Conservation (phyloP, 805 yeast genomes). For the Yarrowia divulgata region DNA sequence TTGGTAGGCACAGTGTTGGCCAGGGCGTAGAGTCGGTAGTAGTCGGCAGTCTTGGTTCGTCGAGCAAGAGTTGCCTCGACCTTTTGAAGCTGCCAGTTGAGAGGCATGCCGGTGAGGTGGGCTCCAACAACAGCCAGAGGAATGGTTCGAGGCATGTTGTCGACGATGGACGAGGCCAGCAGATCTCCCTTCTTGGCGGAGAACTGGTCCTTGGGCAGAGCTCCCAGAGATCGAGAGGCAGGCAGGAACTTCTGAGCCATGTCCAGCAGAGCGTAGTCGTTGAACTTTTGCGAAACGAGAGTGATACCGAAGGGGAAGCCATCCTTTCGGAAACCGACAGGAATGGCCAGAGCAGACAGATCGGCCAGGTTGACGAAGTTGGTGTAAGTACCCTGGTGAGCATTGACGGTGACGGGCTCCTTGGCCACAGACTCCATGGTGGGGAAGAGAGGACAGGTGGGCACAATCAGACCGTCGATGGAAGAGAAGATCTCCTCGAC, state of each 20-base stretch:
- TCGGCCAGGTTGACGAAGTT: conserved; percentile 96
- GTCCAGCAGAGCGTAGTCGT: conserved; percentile 87
- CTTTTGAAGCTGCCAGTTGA: conserved; percentile 92
- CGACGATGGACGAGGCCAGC: conserved; percentile 55
- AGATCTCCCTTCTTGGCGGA: conserved; percentile 55
- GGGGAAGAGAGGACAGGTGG: conserved; percentile 94
- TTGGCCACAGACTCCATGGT: conserved; percentile 71
- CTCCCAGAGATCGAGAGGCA: conserved; percentile 65
- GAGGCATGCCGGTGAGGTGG: conserved; percentile 84
- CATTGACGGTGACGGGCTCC: conserved; percentile 85
- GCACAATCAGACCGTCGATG: conserved; percentile 82
- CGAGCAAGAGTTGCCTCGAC: conserved; percentile 76
- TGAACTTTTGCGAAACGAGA: conserved; percentile 77
- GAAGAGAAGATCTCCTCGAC: conserved; percentile 62
- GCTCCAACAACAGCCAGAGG: conserved; percentile 96
- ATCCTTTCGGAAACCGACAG: conserved; percentile 86
- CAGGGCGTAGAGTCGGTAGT: conserved; percentile 81
- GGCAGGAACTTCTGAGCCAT: conserved; percentile 74
- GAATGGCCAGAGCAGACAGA: conserved; percentile 87
- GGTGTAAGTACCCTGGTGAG: conserved; percentile 96
- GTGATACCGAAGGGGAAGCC: conserved; percentile 93
- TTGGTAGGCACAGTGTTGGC: conserved; percentile 73
- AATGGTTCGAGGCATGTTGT: conserved; percentile 55
- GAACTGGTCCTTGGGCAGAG: conserved; percentile 51
- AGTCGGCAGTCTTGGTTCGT: conserved; percentile 71